Conservation (phyloP, 2,329 filamentous ascomycete genomes). For the Fragosphaeria purpurea region DNA sequence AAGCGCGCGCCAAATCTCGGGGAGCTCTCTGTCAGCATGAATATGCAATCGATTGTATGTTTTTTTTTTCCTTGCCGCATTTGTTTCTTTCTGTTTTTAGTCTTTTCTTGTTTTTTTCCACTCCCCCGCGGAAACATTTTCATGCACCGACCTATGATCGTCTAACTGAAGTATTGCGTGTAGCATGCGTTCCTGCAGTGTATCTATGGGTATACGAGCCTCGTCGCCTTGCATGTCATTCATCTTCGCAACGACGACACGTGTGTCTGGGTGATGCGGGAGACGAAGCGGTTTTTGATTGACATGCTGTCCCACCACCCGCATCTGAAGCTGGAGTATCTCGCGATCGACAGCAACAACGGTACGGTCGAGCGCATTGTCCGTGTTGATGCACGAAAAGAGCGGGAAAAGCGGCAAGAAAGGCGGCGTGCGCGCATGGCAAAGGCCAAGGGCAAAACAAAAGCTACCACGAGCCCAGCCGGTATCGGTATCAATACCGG, state of each 20-base stretch:
- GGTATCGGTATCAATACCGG: not conserved
- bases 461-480: constrained; percentile 9
- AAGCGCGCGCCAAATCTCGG: constrained; percentile 37
- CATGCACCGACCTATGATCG: too few species aligned
- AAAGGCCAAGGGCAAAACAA: constrained; percentile 27
- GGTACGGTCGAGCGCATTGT: constrained; percentile 36
- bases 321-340: constrained; percentile 45
- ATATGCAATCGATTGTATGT: constrained; percentile 39
- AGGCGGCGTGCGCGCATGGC: constrained; percentile 15
- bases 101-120: too few species aligned
- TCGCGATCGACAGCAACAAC: constrained; percentile 43
- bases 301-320: constrained; percentile 48
- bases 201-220: constrained; percentile 39
- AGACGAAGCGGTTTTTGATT: constrained; percentile 48
- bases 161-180: not conserved
- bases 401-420: constrained; percentile 21
- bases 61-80: too few species aligned
- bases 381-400: constrained; percentile 17
- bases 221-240: constrained; percentile 46
- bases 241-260: constrained; percentile 46
- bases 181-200: constrained; percentile 50
- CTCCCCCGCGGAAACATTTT: too few species aligned
- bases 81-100: constrained; percentile 5
- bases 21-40: constrained; percentile 47
- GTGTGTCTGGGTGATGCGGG: constrained; percentile 45